These are phyloP conservation scores for Gardenia jasminoides DNA, from an alignment of 257 asterid genomes.

Conservation along the genomic window DNA sequence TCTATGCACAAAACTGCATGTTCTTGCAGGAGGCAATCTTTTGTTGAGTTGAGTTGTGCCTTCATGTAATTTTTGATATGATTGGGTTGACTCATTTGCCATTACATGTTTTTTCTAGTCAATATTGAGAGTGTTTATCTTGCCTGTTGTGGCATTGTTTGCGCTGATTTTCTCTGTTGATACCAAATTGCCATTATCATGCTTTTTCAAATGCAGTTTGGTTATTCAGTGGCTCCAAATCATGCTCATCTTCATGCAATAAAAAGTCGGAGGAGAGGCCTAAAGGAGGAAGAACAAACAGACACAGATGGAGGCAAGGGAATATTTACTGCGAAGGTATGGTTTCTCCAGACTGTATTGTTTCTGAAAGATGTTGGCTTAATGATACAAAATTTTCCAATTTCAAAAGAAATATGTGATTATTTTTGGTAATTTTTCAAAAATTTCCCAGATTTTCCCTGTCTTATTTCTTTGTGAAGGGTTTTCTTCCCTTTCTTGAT, in stretches of 20 bases:
- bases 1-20: too few relatives aligned
- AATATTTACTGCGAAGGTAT: slow-evolving; percentile 49
- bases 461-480: too few relatives aligned
- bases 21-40: too few relatives aligned
- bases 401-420: background rate
- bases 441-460: too few relatives aligned
- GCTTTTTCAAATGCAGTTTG: background rate
- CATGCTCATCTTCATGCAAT: slow-evolving; percentile 91
- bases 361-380: slow-evolving; percentile 6
- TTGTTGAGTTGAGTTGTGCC: background rate
- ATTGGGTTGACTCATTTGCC: background rate
- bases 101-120: background rate
- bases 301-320: slow-evolving; percentile 35
- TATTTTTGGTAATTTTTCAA: too few relatives aligned
- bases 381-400: background rate
- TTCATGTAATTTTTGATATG: background rate
- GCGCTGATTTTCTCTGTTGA: too few relatives aligned
- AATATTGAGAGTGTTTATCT: background rate
- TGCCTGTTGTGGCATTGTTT: background rate
- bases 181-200: background rate
- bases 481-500: background rate
- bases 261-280: slow-evolving; percentile 56
- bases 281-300: slow-evolving; percentile 41
- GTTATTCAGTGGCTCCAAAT: slow-evolving; percentile 59
- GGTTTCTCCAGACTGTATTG: slow-evolving; percentile 12